phyloP scores from a whole-genome alignment of 1,284 basidiomycete genomes.

The Fomes fomentarius region DNA sequence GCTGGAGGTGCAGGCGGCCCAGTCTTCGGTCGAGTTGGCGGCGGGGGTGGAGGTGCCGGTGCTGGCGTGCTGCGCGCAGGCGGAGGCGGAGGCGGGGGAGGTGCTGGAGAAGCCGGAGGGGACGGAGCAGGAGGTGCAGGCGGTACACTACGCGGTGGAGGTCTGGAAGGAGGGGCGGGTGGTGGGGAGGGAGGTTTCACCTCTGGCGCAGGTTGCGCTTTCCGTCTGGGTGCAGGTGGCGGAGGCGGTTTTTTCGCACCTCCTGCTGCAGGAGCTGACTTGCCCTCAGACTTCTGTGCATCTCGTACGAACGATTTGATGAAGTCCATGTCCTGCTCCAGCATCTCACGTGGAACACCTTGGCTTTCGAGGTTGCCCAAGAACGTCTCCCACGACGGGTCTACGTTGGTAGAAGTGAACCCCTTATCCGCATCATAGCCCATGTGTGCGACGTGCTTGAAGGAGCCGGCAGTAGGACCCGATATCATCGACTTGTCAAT shows the following conservation, averaged over 20 bases:
- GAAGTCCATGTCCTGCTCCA: slow-evolving; percentile 84
- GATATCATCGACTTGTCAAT: slow-evolving; percentile 94
- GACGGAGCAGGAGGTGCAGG: slow-evolving; percentile 19
- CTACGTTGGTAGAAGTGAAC: slow-evolving; percentile 88
- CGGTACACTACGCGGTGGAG: slow-evolving; percentile 18
- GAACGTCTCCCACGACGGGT: slow-evolving; percentile 88
- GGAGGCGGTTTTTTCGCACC: slow-evolving; percentile 59
- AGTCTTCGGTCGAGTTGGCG: slow-evolving; percentile 30
- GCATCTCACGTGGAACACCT: slow-evolving; percentile 68
- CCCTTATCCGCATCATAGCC: slow-evolving; percentile 89
- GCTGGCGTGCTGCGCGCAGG: slow-evolving; percentile 18
- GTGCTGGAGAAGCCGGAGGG: slow-evolving; percentile 18
- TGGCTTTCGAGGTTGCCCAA: slow-evolving; percentile 72
- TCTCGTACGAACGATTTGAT: slow-evolving; percentile 85
- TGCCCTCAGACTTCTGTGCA: slow-evolving; percentile 41
- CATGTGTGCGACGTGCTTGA: slow-evolving; percentile 95
- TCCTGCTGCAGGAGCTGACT: slow-evolving; percentile 30
- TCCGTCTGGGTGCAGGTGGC: slow-evolving; percentile 54
- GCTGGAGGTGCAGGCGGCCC: slow-evolving; percentile 41
- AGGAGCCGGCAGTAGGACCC: slow-evolving; percentile 77
- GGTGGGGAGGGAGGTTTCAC: slow-evolving; percentile 30
- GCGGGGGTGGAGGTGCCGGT: slow-evolving; percentile 30
- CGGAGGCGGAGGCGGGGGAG: slow-evolving; percentile 28
- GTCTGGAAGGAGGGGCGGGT: slow-evolving; percentile 24
- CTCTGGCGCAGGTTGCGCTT: slow-evolving; percentile 37